These are phyloP conservation scores for Thelonectria olida DNA, from an alignment of 2,329 filamentous ascomycete genomes.

Conservation along the genomic window DNA sequence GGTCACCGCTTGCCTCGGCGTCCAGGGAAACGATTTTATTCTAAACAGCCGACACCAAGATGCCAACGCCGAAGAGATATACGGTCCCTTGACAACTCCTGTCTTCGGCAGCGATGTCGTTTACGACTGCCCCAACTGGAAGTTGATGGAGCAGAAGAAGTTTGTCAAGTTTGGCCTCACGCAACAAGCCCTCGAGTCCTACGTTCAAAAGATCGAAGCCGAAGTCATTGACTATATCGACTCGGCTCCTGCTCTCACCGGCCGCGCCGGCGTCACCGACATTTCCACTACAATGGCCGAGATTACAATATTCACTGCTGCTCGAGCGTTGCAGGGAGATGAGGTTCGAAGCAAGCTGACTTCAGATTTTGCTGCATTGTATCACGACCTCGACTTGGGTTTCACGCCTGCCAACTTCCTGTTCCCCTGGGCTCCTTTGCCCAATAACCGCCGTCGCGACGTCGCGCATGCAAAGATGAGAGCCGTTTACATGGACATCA, in stretches of 20 bases:
- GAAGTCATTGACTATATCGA: conserved; percentile 75
- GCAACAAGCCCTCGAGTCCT: conserved; percentile 67
- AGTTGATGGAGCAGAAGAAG: conserved; percentile 91
- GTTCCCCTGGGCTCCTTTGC: conserved; percentile 80
- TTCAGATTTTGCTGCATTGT: conserved; percentile 76
- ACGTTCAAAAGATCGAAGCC: conserved; percentile 76
- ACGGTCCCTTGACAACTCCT: conserved; percentile 59
- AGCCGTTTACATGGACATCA: conserved; percentile 75
- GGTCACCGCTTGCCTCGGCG: conserved; percentile 60
- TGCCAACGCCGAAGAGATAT: conserved; percentile 64
- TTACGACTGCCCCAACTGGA: conserved; percentile 85
- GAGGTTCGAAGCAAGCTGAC: conserved; percentile 79
- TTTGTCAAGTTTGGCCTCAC: conserved; percentile 79
- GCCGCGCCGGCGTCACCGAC: conserved; percentile 67
- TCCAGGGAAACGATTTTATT: conserved; percentile 64
- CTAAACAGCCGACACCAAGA: conserved; percentile 64
- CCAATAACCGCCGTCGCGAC: conserved; percentile 78
- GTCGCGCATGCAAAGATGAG: conserved; percentile 76
- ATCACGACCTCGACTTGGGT: conserved; percentile 80
- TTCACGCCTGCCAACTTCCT: conserved; percentile 86
- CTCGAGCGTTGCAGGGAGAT: conserved; percentile 77
- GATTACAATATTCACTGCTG: conserved; percentile 84
- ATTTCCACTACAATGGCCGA: conserved; percentile 75
- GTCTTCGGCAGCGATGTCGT: conserved; percentile 82
- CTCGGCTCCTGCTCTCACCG: conserved; percentile 64